Conservation (phyloP, 2,329 filamentous ascomycete species). For the Volutella citrinella region DNA sequence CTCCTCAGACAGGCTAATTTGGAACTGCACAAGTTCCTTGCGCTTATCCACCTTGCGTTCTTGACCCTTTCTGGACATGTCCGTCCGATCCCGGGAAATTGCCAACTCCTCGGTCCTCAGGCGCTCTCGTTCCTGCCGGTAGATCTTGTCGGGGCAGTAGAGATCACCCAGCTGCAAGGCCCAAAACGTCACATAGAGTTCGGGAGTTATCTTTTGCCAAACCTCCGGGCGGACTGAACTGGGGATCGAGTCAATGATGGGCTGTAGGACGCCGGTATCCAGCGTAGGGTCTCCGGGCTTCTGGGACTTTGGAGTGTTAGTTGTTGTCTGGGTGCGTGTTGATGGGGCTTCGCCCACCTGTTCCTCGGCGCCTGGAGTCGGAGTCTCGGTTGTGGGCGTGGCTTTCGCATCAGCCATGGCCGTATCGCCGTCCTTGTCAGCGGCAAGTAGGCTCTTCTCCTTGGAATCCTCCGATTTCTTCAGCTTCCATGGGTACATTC, state of each 20-base stretch:
- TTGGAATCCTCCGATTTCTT: constrained; percentile 30
- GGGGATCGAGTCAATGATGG: constrained; percentile 68
- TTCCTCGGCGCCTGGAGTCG: constrained; percentile 26
- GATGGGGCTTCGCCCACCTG: constrained; percentile 27
- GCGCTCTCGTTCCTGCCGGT: constrained; percentile 70
- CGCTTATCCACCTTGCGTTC: constrained; percentile 63
- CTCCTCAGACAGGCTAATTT: constrained; percentile 70
- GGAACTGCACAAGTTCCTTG: constrained; percentile 65
- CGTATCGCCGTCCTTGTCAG: constrained; percentile 58
- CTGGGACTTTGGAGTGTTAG: constrained; percentile 26
- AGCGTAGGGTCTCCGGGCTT: constrained; percentile 33
- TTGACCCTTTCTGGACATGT: constrained; percentile 66
- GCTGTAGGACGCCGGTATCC: constrained; percentile 51
- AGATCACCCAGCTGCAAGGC: constrained; percentile 81
- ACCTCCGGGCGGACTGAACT: constrained; percentile 58
- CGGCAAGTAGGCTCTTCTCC: constrained; percentile 25
- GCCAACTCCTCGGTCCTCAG: constrained; percentile 65
- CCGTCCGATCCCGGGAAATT: constrained; percentile 68
- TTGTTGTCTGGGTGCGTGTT: constrained; percentile 10
- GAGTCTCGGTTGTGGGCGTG: constrained; percentile 24
- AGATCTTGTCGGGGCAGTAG: constrained; percentile 71
- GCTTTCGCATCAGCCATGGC: constrained; percentile 42
- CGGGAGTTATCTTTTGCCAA: constrained; percentile 69
- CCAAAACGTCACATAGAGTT: constrained; percentile 93
- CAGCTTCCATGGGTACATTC: constrained; percentile 47